Evolutionary conservation across 2,329 filamentous ascomycete species (phyloP).

Genomic region (Trichoderma atroviride): DNA sequence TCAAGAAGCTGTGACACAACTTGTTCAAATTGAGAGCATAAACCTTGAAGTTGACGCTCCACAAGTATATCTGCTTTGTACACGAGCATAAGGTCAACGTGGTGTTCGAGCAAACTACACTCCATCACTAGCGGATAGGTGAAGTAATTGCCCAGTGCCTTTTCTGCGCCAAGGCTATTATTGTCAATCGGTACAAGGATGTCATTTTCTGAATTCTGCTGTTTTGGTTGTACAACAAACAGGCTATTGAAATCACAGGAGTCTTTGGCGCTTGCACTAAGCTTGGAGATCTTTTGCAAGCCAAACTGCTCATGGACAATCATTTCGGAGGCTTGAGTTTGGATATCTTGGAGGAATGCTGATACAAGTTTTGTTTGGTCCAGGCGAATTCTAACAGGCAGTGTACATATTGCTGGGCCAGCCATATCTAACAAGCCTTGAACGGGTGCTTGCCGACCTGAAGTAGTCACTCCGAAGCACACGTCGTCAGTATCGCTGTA

Average conservation of each 20-base stretch:
- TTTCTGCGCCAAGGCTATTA: slow-evolving; percentile 27
- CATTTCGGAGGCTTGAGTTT: slow-evolving; percentile 9
- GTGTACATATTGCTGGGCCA: slow-evolving; percentile 38
- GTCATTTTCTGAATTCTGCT: background rate
- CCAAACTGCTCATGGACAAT: slow-evolving; percentile 30
- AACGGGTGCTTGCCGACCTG: slow-evolving; percentile 36
- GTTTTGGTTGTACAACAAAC: slow-evolving; percentile 33
- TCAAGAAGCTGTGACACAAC: background rate
- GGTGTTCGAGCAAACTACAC: background rate
- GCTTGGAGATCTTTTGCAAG: slow-evolving; percentile 30
- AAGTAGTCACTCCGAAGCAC: slow-evolving; percentile 35
- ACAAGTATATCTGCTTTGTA: slow-evolving; percentile 12
- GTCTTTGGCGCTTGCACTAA: slow-evolving; percentile 27
- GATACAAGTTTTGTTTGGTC: slow-evolving; percentile 19
- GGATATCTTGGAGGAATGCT: slow-evolving; percentile 28
- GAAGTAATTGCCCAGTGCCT: slow-evolving; percentile 13
- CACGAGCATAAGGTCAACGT: background rate
- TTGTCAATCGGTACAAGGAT: background rate
- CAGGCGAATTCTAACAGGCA: slow-evolving; percentile 34
- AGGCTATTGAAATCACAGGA: slow-evolving; percentile 36
- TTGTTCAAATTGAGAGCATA: slow-evolving; percentile 19
- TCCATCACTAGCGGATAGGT: slow-evolving; percentile 15
- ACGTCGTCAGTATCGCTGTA: slow-evolving; percentile 32
- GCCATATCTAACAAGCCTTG: slow-evolving; percentile 33
- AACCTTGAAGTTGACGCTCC: background rate